phyloP scores from a whole-genome alignment of 108 stramenopile species.

The Fragilariopsis cylindrus region DNA sequence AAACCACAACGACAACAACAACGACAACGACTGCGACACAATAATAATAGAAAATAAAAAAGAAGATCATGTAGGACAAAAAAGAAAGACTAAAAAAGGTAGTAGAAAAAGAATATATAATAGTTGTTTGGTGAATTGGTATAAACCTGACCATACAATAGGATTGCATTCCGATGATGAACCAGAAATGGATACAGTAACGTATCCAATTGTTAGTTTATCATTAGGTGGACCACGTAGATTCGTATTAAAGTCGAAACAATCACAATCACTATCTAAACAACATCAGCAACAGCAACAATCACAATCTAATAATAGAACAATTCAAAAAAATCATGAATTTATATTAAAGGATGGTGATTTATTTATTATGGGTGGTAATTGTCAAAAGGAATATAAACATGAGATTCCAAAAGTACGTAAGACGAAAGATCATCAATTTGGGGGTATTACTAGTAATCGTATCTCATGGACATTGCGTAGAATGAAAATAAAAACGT shows the following conservation, averaged over 20 bases:
- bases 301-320: background rate
- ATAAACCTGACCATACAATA: constrained; percentile 44
- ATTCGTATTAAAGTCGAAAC: constrained; percentile 40
- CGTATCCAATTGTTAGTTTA: constrained; percentile 41
- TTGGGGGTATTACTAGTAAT: constrained; percentile 12
- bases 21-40: background rate
- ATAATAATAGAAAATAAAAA: background rate
- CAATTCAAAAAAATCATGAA: constrained; percentile 17
- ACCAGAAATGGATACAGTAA: constrained; percentile 18
- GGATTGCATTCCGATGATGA: constrained; percentile 57
- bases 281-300: background rate
- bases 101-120: constrained; percentile 26
- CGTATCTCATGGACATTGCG: constrained; percentile 59
- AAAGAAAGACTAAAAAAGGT: background rate
- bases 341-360: constrained; percentile 49
- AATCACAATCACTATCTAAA: background rate
- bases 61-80: background rate
- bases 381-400: constrained; percentile 42
- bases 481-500: constrained; percentile 9
- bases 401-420: constrained; percentile 54
- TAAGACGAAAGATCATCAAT: constrained; percentile 31
- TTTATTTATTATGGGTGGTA: constrained; percentile 56
- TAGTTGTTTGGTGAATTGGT: constrained; percentile 58
- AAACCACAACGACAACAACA: too few species aligned
- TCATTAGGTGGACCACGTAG: constrained; percentile 59